A percentile compares a stretch with the other conserved stretches of the same genome.
Conservation (phyloP, 2,329 filamentous ascomycete genomes). For the Monosporascus cannonballus region DNA sequence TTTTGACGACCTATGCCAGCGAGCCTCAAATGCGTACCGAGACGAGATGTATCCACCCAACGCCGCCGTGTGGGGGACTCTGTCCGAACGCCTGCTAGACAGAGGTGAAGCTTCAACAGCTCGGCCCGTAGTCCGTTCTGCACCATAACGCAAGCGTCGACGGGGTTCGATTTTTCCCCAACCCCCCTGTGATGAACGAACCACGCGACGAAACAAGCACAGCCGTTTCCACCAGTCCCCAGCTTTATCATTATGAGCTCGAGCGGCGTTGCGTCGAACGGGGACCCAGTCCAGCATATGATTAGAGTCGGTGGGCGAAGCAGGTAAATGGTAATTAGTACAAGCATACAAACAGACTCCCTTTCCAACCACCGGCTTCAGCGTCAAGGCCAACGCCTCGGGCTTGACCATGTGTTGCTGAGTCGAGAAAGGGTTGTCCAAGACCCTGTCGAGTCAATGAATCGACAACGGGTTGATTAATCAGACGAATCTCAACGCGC, state of each 20-base stretch:
- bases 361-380: constrained; percentile 1
- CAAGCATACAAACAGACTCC: constrained; percentile 18
- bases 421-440: constrained; percentile 4
- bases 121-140: background rate
- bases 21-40: background rate
- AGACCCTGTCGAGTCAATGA: constrained; percentile 5
- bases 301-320: background rate
- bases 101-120: background rate
- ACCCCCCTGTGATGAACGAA: too few relatives aligned
- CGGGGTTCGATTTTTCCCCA: too few relatives aligned
- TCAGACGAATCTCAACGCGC: constrained; percentile 5
- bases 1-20: background rate
- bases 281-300: too few relatives aligned
- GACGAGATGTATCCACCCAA: background rate
- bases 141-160: too few relatives aligned
- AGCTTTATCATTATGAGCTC: too few relatives aligned
- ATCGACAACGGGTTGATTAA: constrained; percentile 7
- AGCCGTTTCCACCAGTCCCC: too few relatives aligned
- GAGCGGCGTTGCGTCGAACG: too few relatives aligned
- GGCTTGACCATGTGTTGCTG: too few relatives aligned
- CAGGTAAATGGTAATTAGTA: constrained; percentile 20
- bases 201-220: too few relatives aligned
- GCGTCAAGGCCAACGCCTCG: background rate
- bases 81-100: background rate
- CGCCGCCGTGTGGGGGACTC: background rate